phyloP scores from a whole-genome alignment of 495 filamentous ascomycete species.

The Neurospora discreta region DNA sequence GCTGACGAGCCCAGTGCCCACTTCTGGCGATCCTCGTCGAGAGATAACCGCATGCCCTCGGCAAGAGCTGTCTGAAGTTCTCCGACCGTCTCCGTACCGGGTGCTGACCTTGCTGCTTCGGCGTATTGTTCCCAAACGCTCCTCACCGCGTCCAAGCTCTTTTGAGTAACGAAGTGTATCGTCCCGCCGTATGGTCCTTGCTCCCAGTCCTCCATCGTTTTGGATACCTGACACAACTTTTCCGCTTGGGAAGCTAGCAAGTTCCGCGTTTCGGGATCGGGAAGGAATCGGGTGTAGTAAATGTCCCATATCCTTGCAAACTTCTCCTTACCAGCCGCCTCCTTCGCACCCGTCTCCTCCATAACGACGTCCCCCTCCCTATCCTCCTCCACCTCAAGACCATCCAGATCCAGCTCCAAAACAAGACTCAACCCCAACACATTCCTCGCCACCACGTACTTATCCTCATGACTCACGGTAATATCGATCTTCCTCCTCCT shows the following conservation, averaged over 20 bases:
- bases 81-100: not conserved
- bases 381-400: not conserved
- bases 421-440: slow-evolving; percentile 38
- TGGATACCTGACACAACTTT: not conserved
- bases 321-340: not conserved
- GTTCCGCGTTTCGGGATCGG: slow-evolving; percentile 18
- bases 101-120: not conserved
- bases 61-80: not conserved
- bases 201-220: slow-evolving; percentile 25
- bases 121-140: slow-evolving; percentile 26
- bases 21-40: not conserved
- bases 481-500: slow-evolving; percentile 18
- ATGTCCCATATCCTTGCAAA: slow-evolving; percentile 37
- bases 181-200: slow-evolving; percentile 21
- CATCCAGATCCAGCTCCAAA: slow-evolving; percentile 17
- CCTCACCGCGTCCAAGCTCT: slow-evolving; percentile 21
- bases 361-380: not conserved
- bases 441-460: slow-evolving; percentile 40
- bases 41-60: not conserved
- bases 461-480: slow-evolving; percentile 40
- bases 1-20: not conserved
- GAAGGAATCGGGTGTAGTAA: slow-evolving; percentile 42
- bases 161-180: slow-evolving; percentile 26
- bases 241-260: slow-evolving; percentile 26
- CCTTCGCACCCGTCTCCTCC: not conserved